phyloP scores from a whole-genome alignment of 371 early-diverging fungal species.

The Rhizopus stolonifer region DNA sequence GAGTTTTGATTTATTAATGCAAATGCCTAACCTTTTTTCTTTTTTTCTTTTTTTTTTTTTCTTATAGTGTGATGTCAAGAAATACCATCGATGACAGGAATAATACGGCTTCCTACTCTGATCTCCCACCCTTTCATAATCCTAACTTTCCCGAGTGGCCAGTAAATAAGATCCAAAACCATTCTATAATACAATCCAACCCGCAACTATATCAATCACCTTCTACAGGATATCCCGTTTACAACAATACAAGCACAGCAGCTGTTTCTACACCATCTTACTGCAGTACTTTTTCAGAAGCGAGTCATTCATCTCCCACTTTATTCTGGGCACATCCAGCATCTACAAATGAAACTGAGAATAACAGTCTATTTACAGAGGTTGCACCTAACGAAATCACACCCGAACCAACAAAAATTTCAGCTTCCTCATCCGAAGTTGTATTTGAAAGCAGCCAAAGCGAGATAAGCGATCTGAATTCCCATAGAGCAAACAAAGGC shows the following conservation, averaged over 20 bases:
- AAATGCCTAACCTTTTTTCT: not conserved
- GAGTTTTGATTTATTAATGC: not conserved
- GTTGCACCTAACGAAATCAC: not conserved
- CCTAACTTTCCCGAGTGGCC: not conserved
- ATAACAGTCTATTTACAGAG: not conserved
- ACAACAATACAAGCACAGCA: not conserved
- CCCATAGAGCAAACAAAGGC: too few species aligned
- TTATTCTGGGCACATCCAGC: not conserved
- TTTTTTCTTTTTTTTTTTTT: not conserved
- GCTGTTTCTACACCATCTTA: not conserved
- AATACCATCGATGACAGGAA: not conserved
- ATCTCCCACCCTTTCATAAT: not conserved
- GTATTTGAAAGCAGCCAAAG: not conserved
- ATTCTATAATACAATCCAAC: not conserved
- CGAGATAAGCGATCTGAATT: too few species aligned
- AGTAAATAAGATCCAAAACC: not conserved
- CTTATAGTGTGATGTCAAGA: not conserved
- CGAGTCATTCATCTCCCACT: conserved; percentile 1
- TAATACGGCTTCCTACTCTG: not conserved
- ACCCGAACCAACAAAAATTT: not conserved
- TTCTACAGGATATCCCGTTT: not conserved
- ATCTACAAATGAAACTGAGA: not conserved
- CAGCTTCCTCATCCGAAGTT: not conserved
- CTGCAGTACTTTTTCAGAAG: not conserved
- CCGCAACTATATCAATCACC: not conserved